Evolutionary conservation across 768 basidiomycete species (phyloP), one percentile per base, ranked within the genome.

Genomic region (Lentinus brumalis): DNA sequence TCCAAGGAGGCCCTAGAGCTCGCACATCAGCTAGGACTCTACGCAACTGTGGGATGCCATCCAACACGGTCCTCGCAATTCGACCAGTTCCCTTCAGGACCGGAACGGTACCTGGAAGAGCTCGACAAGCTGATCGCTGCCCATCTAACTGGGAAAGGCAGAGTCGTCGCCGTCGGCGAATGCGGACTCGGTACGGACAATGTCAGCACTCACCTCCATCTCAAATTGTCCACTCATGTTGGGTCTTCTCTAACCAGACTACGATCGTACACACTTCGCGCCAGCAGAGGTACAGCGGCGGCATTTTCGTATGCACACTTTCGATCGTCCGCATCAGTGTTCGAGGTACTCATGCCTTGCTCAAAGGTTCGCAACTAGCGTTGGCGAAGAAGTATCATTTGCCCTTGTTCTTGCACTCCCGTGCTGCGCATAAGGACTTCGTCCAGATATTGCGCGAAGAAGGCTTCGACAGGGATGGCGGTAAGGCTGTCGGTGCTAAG

Each of bases 331-430:
- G 1, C 16, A 5, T 2, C 30, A 4, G 12, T 12, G 11, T 10
- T 32, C 10, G 35, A 3, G 7, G 35, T 35, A 18, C 29, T 53
- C 57, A 44, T 40, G 39, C 35, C 2, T 21, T 56, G 40, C 2
- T 32, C 35, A 30, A 63, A 81, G 83, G 76, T 4, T 75, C 80
- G 30, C 87, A 94, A 63, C 78, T 94, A 7, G 60, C 68, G 1
- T 76, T 94, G 7, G 87, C 90, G 4, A 86, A 88, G 69, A 87
- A 86, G 67, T 81, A 88, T 66, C 79, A 83, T 65, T 79, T 94
- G 9, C 92, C 92, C 0, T 72, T 94, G 21, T 94, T 94, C 72
- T 79, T 94, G 4, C 92, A 94, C 72, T 92, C 86, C 1, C 83
- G 92, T 18, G 83, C 87, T n/a, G 87, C 89, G 1, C 91, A 92